Base-by-base conservation (phyloP, 2,329 filamentous ascomycete genomes). In the Orbilia quercus region DNA sequence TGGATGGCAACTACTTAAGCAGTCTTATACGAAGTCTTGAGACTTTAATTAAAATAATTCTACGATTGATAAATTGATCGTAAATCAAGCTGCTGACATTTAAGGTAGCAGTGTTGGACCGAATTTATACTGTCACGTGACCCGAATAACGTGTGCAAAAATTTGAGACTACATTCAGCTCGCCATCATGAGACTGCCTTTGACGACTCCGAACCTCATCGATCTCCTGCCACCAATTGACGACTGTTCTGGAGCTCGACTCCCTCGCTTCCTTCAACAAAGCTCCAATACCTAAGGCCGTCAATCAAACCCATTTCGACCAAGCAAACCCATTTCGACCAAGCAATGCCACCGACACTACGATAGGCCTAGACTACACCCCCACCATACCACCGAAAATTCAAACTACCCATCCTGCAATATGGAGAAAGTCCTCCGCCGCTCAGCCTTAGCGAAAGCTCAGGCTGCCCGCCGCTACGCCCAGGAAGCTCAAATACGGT, bases 341-440 rank as follows among this genome's bases (percentile, higher is more conserved):
- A 48, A 60, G 55, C 54, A 62, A 73, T 73, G 60, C 40, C 44
- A 47, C 34, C 69, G 55, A 48, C 60, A 38, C 23, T 42, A 31
- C 60, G 40, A 47, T 66, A 73, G 59, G 42, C 47, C 28, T 14
- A 16, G 9, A n/a, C 14, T 36, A 14, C 25, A 34, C 34, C 12
- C 16, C 18, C 31, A 28, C 45, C 18, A 25, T 9, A 23, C 16
- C 1, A 48, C 48, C 47, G 9, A 20, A 45, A 36, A 51, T 6
- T 25, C n/a, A 36, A 45, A 50, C 12, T 20, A 47, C 12, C 18
- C 7, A 42, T 9, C 16, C 16, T 4, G 5, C 34, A 70, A 22
- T 7, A 74, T 74, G 70, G 48, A 74, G 16, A 60, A 62, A 36
- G 50, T 69, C 40, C 36, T 74, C 70, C 70, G 70, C 57, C 70